Conservation (phyloP, 108 stramenopile genomes). For the Cyclotella sp. region DNA sequence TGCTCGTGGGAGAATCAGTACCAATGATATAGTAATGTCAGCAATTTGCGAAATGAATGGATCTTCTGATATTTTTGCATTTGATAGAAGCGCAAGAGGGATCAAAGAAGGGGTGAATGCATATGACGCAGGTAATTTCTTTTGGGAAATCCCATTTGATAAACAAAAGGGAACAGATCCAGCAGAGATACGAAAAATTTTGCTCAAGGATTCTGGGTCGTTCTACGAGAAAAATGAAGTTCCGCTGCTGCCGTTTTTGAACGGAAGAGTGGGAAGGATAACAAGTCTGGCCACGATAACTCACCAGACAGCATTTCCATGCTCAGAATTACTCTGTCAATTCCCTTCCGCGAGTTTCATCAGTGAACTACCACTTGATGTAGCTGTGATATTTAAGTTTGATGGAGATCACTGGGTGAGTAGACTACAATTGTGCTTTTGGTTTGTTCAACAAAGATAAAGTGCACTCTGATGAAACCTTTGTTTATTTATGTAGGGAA, state of each 20-base stretch:
- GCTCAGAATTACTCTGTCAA: conserved; percentile 47
- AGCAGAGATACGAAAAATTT: conserved; percentile 33
- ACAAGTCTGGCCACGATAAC: conserved; percentile 51
- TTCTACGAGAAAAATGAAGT: conserved; percentile 48
- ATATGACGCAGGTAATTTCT: conserved; percentile 49
- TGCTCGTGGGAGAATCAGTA: conserved; percentile 26
- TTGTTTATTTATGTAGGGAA: conserved; percentile 24
- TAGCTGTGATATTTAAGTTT: conserved; percentile 55
- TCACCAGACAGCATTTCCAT: conserved; percentile 51
- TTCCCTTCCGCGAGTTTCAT: conserved; percentile 59
- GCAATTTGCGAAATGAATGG: conserved; percentile 53
- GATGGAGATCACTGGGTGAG: conserved; percentile 20
- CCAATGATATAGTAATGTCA: conserved; percentile 57
- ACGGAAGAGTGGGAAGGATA: conserved; percentile 52
- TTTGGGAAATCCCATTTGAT: conserved; percentile 51
- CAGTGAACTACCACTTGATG: conserved; percentile 55
- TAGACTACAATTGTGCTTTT: neutral
- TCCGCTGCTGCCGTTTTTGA: conserved; percentile 55
- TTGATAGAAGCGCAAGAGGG: conserved; percentile 52
- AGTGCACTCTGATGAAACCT: neutral
- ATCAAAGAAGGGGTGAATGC: conserved; percentile 50
- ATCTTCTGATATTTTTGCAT: conserved; percentile 54
- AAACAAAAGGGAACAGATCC: conserved; percentile 35
- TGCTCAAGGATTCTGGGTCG: conserved; percentile 34
- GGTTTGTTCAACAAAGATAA: neutral